Base-by-base conservation (phyloP, 2,329 filamentous ascomycete genomes). In the Sclerotinia spermophila region DNA sequence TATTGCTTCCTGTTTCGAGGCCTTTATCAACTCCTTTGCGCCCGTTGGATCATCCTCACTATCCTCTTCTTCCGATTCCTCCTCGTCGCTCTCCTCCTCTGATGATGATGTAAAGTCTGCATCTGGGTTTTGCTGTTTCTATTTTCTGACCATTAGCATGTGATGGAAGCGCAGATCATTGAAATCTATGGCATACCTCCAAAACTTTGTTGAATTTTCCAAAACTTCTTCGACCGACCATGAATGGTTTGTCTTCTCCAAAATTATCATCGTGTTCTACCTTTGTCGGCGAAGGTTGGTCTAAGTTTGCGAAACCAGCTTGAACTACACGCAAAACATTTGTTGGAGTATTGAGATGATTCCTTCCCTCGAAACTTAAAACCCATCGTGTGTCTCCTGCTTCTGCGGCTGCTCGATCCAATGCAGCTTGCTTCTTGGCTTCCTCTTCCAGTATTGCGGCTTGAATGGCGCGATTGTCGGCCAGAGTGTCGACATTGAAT, bases 301-400 rank as follows among this genome's bases (percentile, higher is more conserved):
- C 85, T 45, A 87, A 80, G 69, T 81, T 81, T 17, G 85, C 84
- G 79, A 84, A 89, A 27, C 87, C 86, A 71, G 86, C 84, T 73
- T 89, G 89, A 62, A 92, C 86, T 48, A 94, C 84, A 68, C 85
- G 84, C 68, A 87, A 78, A 38, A 82, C 72, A 77, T 58, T 80
- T 72, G 69, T 75, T 75, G 74, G 76, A 76, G 30, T 73, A 71
- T 35, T 79, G 76, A 68, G 68, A 72, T 74, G 71, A 42, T 75
- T 71, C 38, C 78, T 75, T 51, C 84, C 81, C 62, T 83, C 82
- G 67, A 87, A 84, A 72, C 88, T 89, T 69, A 94, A 82, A 27
- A 92, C 90, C 92, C 92, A 95, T 78, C 90, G 89, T 27, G 90
- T 90, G 79, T 94, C 92, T 67, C 89, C 88, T 58, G 86, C 81